Evolutionary conservation across 768 basidiomycete species (phyloP).

Genomic region (Leccinum imitatum): DNA sequence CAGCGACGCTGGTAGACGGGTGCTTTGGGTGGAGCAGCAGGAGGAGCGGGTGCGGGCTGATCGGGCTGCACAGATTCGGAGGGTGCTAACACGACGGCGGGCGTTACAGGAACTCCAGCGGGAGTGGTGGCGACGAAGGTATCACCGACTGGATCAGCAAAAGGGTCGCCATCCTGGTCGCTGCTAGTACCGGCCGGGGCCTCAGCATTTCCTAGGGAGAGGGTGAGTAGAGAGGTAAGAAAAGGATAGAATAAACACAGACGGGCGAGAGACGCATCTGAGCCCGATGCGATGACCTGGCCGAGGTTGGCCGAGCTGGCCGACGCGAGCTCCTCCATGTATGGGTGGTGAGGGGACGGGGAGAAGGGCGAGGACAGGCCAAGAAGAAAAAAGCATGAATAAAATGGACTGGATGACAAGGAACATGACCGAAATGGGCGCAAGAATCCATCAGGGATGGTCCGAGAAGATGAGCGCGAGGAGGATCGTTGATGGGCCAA

Average conservation of each 20-base stretch:
- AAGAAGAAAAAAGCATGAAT: not conserved
- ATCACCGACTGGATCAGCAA: slow-evolving; percentile 13
- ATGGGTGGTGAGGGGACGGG: not conserved
- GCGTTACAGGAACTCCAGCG: not conserved
- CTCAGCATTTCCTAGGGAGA: slow-evolving; percentile 10
- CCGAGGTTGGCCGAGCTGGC: not conserved
- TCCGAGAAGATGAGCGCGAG: not conserved
- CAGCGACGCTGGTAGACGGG: slow-evolving; percentile 62
- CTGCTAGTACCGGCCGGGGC: slow-evolving; percentile 2
- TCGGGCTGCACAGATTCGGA: not conserved
- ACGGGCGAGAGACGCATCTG: slow-evolving; percentile 20
- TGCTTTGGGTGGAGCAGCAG: slow-evolving; percentile 15
- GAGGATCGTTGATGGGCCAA: not conserved
- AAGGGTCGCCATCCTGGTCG: slow-evolving; percentile 3
- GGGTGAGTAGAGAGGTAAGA: not conserved
- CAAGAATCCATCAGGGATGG: not conserved
- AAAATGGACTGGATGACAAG: not conserved
- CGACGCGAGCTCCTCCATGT: slow-evolving; percentile 2
- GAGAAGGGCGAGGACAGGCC: not conserved
- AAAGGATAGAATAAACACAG: not conserved
- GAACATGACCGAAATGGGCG: not conserved
- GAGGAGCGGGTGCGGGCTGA: not conserved
- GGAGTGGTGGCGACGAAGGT: slow-evolving; percentile 10
- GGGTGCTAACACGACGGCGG: not conserved
- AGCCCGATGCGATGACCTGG: slow-evolving; percentile 4